Evolutionary conservation across 1,139 yeast species (phyloP), one percentile per base, ranked within the genome.

Genomic region (Kodamaea sp.): DNA sequence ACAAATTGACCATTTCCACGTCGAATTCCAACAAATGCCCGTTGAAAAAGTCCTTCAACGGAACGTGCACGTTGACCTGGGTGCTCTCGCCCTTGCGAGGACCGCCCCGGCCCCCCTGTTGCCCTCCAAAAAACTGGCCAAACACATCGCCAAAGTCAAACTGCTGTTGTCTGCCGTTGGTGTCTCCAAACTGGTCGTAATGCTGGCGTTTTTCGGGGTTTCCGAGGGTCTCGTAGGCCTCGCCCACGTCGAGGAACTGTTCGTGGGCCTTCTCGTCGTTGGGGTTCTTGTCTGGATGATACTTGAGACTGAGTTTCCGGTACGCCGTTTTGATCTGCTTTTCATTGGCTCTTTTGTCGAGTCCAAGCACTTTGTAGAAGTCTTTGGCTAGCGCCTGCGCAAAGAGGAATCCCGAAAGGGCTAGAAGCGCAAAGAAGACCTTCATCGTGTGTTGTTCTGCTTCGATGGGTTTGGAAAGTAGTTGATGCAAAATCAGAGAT

Each of bases 271-370:
- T 83, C 15, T 86, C 92, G 29, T 37, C 37, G 46, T 83, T 78
- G 4, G 71, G 83, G 53, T 92, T 92, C 66, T 94, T 92, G 59
- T 92, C 98, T 1, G 98, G 98, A 55, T 92, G 98, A 59, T 78
- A 89, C 53, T 86, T 87, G 58, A 89, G 84, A 47, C 94, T 83
- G 45, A 92, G 67, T 41, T 78, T 78, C 47, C 96, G 66, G 59
- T 90, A 92, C 0, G 97, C 96, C 42, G 80, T 78, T 56, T 87
- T 88, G 64, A 92, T 86, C 39, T 90, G 90, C 48, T 77, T 81
- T 16, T 86, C 96, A 34, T 73, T 73, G 0, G 96, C 95, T 46
- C 73, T 70, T 47, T 71, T 78, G 11, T 69, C 53, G 6, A 90
- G 70, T 1, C 95, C 97, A n/a, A 90, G 68, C 59, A 68, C 57